Evolutionary conservation across 2,329 filamentous ascomycete genomes (phyloP).

Genomic region (Fusarium drepaniforme): DNA sequence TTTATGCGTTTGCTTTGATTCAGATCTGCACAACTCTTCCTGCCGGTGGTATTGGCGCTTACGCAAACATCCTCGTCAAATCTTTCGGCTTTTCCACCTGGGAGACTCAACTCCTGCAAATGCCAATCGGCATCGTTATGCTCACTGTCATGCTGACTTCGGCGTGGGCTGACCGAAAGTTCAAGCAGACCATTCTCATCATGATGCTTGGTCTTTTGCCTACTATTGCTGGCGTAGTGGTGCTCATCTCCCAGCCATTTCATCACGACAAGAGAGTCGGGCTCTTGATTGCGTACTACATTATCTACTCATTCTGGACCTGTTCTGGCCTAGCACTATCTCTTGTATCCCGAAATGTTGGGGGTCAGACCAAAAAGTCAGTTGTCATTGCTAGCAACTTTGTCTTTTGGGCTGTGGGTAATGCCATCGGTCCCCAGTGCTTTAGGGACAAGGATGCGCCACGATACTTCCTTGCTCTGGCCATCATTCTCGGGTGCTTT

Average conservation of each 20-base stretch:
- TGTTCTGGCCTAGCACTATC: conserved; percentile 69
- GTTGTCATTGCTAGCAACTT: background rate
- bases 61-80: conserved; percentile 79
- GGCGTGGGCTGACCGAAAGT: conserved; percentile 75
- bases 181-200: conserved; percentile 72
- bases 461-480: background rate
- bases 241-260: conserved; percentile 77
- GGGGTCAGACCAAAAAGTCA: background rate
- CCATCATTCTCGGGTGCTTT: background rate
- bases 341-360: conserved; percentile 33
- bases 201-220: conserved; percentile 70
- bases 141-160: conserved; percentile 76
- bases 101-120: conserved; percentile 79
- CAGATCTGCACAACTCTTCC: conserved; percentile 79
- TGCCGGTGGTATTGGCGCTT: conserved; percentile 77
- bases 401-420: background rate
- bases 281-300: conserved; percentile 79
- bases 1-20: conserved; percentile 73
- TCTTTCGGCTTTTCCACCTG: conserved; percentile 73
- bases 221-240: conserved; percentile 77
- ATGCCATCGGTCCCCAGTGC: background rate
- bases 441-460: background rate
- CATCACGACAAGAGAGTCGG: conserved; percentile 70
- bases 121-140: conserved; percentile 80
- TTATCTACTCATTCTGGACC: conserved; percentile 81